Conservation (phyloP, 2,329 filamentous ascomycete genomes). For the Talaromyces sp. region DNA sequence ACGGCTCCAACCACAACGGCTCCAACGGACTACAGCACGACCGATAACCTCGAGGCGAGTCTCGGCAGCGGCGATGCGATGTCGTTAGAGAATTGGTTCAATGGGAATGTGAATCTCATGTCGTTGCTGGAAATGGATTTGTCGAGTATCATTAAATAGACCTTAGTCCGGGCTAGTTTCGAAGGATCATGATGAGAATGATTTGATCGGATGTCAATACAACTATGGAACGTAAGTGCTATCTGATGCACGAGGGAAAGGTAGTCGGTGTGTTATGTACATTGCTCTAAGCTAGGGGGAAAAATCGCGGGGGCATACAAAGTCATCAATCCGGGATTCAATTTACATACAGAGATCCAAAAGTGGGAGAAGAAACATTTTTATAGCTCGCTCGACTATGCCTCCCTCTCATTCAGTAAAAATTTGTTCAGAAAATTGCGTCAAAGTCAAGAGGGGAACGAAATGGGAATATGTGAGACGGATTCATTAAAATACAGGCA, state of each 20-base stretch:
- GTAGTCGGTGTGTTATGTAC: constrained; percentile 1
- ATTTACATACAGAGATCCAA: not conserved
- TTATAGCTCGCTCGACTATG: constrained; percentile 10
- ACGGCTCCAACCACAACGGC: not conserved
- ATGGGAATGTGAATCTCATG: constrained; percentile 21
- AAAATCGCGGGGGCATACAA: not conserved
- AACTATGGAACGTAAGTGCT: not conserved
- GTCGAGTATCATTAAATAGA: constrained; percentile 17
- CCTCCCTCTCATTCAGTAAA: not conserved
- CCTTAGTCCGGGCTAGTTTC: not conserved
- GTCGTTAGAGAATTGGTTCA: constrained; percentile 20
- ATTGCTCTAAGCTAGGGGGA: not conserved
- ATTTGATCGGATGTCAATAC: not conserved
- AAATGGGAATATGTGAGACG: not conserved
- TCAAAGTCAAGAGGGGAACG: not conserved
- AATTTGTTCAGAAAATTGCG: not conserved
- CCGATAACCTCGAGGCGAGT: constrained; percentile 1
- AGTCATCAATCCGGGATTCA: constrained; percentile 5
- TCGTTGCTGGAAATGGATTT: constrained; percentile 20
- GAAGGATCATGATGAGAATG: not conserved
- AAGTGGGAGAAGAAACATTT: not conserved
- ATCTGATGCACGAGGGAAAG: not conserved
- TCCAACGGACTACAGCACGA: not conserved
- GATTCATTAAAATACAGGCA: not conserved
- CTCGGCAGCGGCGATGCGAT: constrained; percentile 10